Conservation (phyloP, 176 grass and related monocot genomes). For the Triticum urartu region DNA sequence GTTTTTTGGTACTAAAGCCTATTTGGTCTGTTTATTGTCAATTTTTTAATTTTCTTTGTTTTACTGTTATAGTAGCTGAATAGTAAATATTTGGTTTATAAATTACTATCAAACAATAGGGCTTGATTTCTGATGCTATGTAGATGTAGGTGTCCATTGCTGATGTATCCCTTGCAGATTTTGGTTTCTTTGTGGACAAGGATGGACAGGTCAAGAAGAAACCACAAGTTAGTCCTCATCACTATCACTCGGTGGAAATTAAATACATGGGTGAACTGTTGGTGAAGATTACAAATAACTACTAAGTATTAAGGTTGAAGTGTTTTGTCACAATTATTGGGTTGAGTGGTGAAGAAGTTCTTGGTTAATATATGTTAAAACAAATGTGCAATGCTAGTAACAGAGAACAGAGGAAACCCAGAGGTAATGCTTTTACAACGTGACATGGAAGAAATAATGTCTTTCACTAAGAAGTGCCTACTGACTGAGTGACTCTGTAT, state of each 20-base stretch:
- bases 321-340: not conserved
- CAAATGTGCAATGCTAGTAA: no score
- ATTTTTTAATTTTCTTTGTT: not conserved
- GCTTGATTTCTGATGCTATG: not conserved
- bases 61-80: not conserved
- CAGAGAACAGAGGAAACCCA: no score
- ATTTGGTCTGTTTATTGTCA: not conserved
- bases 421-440: not conserved
- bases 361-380: not conserved
- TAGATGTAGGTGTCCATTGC: not conserved
- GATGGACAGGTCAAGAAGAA: slow-evolving; percentile 74
- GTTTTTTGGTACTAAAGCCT: no score
- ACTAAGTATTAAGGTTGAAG: not conserved
- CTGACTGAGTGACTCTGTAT: not conserved
- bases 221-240: slow-evolving; percentile 48
- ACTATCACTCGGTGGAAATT: not conserved
- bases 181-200: slow-evolving; percentile 80
- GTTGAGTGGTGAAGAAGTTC: not conserved
- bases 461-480: not conserved
- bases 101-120: not conserved
- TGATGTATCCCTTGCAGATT: slow-evolving; percentile 43
- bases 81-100: not conserved
- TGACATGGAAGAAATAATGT: not conserved
- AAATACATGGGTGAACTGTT: not conserved
- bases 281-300: not conserved